Conservation (phyloP, 2,329 filamentous ascomycete species). For the Ampelomyces quisqualis region DNA sequence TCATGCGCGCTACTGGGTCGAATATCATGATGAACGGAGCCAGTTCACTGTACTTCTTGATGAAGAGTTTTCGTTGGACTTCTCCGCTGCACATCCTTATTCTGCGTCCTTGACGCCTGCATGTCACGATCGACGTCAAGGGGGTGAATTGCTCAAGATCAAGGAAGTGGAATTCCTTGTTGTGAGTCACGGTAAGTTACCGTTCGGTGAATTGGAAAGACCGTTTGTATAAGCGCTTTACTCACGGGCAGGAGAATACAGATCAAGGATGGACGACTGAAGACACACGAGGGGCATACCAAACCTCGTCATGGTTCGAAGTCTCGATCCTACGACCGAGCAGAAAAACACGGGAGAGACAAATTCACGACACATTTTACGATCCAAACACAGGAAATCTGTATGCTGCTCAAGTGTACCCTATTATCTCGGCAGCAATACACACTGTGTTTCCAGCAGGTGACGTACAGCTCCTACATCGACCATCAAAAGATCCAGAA, state of each 20-base stretch:
- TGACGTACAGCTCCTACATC: conserved; percentile 4
- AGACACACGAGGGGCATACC: conserved; percentile 10
- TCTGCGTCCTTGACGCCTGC: too few species aligned
- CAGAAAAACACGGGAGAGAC: too few species aligned
- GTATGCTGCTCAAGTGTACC: too few species aligned
- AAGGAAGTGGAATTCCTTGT: conserved; percentile 19
- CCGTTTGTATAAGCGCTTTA: too few species aligned
- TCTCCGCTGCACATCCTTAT: conserved; percentile 9
- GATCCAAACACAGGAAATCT: too few species aligned
- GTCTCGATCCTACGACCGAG: conserved; percentile 13
- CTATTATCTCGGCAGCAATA: not conserved
- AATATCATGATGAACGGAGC: not conserved
- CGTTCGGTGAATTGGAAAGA: not conserved
- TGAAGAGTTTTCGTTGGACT: conserved; percentile 6
- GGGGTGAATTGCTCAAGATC: conserved; percentile 9
- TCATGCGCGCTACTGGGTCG: conserved; percentile 17
- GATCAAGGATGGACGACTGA: conserved; percentile 27
- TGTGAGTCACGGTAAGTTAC: conserved; percentile 14
- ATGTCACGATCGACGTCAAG: too few species aligned
- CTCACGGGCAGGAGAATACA: too few species aligned
- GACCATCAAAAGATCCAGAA: conserved; percentile 9
- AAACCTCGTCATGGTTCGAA: conserved; percentile 27
- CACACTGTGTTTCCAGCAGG: not conserved
- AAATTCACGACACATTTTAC: too few species aligned
- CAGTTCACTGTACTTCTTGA: conserved; percentile 6